Base-by-base conservation (phyloP, 1,284 basidiomycete genomes). In the Pseudozyma tsukubaensis region DNA sequence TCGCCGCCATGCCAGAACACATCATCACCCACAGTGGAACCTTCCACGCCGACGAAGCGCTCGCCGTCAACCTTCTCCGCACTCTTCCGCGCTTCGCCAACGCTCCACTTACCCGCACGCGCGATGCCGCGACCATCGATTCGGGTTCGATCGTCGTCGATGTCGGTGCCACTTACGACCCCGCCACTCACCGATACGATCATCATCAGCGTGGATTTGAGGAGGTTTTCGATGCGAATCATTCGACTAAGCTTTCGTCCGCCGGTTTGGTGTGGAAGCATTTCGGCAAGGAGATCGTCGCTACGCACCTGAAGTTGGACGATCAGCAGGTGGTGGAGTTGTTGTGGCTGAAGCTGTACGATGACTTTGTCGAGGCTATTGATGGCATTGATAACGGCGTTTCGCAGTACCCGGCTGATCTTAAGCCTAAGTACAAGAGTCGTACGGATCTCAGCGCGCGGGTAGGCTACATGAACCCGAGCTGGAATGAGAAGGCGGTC, bases 111-210 rank as follows among this genome's bases (percentile, higher is more conserved):
- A 76, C 77, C 11, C 73, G 83, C 32, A 92, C 90, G 48, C 89
- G 96, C 56, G 94, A 97, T 83, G 90, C 91, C 0, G 89, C 88
- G 12, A 85, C 92, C 52, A 89, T 99, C 57, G 91, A 92, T 71
- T 88, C 89, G 4, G 94, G 94, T 80, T 91, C 94, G 80, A 94
- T 99, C 83, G 94, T 99, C n/a, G 94, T 99, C 39, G 96, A 99
- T 84, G 96, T 99, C 59, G 96, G 97, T 16, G 95, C 93, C 10
- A 89, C 92, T 18, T 99, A 99, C 85, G 93, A 95, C 65, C 89
- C 91, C 77, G 87, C 86, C 53, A 89, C 87, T 64, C 89, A 91
- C 67, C 89, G 92, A 39, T 99, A 94, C 86, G 96, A 99, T 85
- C 96, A 99, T 84, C 96, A 99, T 83, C 97, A 99, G 85, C 90